A percentile compares a stretch with the other conserved stretches of the same genome.
These are phyloP conservation scores for Pseudogymnoascus sp. DNA, from an alignment of 2,329 filamentous ascomycete species.

Conservation along the genomic window DNA sequence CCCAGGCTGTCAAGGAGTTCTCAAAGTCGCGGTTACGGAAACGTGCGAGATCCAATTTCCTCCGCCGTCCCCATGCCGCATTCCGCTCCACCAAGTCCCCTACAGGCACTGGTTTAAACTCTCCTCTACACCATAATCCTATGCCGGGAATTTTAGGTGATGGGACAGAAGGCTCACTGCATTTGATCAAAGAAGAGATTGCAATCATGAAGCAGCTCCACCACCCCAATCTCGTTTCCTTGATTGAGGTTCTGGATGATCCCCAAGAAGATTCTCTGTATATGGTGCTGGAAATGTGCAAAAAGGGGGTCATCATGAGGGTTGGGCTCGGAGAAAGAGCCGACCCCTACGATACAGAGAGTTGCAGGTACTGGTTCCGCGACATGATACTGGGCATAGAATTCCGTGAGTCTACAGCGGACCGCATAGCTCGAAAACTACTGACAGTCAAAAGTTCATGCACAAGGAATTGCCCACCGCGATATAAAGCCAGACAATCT, in stretches of 20 bases:
- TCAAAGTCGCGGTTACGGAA: constrained; percentile 87
- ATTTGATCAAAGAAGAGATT: constrained; percentile 89
- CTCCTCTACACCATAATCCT: constrained; percentile 44
- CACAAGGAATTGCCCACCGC: constrained; percentile 87
- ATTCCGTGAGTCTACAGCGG: constrained; percentile 56
- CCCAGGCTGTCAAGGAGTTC: constrained; percentile 91
- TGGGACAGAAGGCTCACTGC: constrained; percentile 64
- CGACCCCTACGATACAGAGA: constrained; percentile 73
- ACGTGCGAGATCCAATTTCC: constrained; percentile 80
- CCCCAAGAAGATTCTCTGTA: constrained; percentile 93
- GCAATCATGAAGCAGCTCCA: constrained; percentile 99
- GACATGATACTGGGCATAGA: constrained; percentile 93
- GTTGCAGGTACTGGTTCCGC: constrained; percentile 85
- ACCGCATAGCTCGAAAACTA: background rate
- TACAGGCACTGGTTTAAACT: constrained; percentile 38
- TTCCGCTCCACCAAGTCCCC: constrained; percentile 17
- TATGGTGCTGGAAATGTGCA: constrained; percentile 99
- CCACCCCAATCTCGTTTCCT: constrained; percentile 84
- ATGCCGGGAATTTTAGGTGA: constrained; percentile 43
- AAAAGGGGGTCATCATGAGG: constrained; percentile 95
- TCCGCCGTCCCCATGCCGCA: constrained; percentile 54
- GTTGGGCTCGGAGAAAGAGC: constrained; percentile 79
- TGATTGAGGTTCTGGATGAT: constrained; percentile 93
- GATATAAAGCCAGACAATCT: constrained; percentile 99
- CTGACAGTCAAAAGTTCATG: constrained; percentile 58